Evolutionary conservation across 768 basidiomycete genomes (phyloP).

Genomic region (Cantharellus anzutake): DNA sequence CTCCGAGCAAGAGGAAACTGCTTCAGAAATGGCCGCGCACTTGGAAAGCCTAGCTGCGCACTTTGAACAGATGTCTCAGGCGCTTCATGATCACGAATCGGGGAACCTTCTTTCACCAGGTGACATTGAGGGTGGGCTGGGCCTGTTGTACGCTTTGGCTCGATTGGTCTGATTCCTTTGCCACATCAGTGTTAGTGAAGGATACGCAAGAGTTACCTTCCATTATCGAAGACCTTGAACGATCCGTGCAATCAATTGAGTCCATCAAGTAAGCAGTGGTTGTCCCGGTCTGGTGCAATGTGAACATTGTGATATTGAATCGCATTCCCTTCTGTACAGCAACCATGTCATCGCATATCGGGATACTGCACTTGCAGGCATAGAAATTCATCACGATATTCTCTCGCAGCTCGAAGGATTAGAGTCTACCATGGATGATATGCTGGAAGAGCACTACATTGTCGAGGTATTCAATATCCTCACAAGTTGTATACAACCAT

Average conservation of each 20-base stretch:
- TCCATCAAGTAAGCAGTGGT: conserved; percentile 31
- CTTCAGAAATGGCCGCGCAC: conserved; percentile 49
- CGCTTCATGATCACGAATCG: conserved; percentile 19
- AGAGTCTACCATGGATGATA: conserved; percentile 60
- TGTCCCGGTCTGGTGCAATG: not conserved
- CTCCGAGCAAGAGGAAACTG: conserved; percentile 35
- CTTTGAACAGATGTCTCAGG: conserved; percentile 57
- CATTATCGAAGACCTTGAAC: conserved; percentile 57
- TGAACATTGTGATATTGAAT: not conserved
- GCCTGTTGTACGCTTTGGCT: not conserved
- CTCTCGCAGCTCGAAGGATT: conserved; percentile 57
- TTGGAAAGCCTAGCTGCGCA: conserved; percentile 55
- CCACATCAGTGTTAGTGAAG: conserved; percentile 48
- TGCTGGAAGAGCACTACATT: conserved; percentile 47
- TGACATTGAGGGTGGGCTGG: conserved; percentile 6
- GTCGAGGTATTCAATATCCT: conserved; percentile 34
- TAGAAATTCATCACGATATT: conserved; percentile 29
- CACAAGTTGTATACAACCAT: not conserved
- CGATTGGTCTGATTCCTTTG: not conserved
- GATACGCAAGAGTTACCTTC: conserved; percentile 61
- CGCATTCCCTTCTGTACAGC: conserved; percentile 20
- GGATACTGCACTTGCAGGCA: conserved; percentile 24
- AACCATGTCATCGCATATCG: conserved; percentile 30
- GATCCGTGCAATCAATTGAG: conserved; percentile 32
- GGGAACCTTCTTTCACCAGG: not conserved